A percentile compares a stretch with the other conserved stretches of the same genome.
These are phyloP conservation scores for Wickerhamiella pararugosa DNA, from an alignment of 1,139 yeast species.

Conservation along the genomic window DNA sequence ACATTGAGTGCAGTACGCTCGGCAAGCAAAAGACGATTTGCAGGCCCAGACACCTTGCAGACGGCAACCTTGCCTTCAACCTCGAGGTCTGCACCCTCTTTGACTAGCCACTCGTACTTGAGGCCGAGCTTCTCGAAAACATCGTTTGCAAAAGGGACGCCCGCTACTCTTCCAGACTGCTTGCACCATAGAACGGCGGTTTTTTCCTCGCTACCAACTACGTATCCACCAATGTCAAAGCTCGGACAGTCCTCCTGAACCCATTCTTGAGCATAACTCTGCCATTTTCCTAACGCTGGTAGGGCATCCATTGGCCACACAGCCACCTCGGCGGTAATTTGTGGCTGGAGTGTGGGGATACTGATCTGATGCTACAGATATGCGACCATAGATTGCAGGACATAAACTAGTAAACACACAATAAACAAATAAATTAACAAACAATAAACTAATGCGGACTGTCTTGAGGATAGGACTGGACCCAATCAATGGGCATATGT, in stretches of 20 bases:
- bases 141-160: slow-evolving; percentile 81
- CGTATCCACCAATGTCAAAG: slow-evolving; percentile 87
- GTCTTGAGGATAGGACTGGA: no score
- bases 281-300: slow-evolving; percentile 70
- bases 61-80: slow-evolving; percentile 47
- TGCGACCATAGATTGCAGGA: not conserved
- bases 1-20: slow-evolving; percentile 80
- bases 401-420: no score
- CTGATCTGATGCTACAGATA: no score
- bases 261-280: slow-evolving; percentile 57
- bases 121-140: slow-evolving; percentile 66
- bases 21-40: slow-evolving; percentile 59
- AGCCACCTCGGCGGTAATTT: no score
- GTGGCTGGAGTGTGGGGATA: no score
- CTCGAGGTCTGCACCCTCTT: slow-evolving; percentile 52
- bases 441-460: no score
- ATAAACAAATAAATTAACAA: no score
- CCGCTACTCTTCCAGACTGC: slow-evolving; percentile 67
- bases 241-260: slow-evolving; percentile 82
- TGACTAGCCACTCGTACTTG: slow-evolving; percentile 46
- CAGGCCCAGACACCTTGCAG: slow-evolving; percentile 69
- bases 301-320: slow-evolving; percentile 21
- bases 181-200: slow-evolving; percentile 72
- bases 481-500: no score
- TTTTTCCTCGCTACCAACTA: slow-evolving; percentile 65